Percentiles rank a stretch among this genome's conserved stretches.
Evolutionary conservation across 306 rosid genomes (phyloP).

Genomic region (Corylus americana): DNA sequence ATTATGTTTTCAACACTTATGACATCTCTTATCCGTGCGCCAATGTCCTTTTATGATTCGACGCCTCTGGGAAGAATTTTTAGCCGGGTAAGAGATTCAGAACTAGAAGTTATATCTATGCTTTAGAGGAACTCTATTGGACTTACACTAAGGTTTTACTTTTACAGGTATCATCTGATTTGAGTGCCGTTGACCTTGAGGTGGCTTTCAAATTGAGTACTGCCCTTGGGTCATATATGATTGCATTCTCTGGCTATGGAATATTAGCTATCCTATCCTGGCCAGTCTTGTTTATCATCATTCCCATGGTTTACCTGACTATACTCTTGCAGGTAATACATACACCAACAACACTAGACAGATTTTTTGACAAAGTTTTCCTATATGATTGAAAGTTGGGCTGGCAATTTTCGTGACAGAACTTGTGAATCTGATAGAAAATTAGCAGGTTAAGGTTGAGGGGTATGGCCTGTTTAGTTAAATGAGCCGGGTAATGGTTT

Average conservation of each 20-base stretch:
- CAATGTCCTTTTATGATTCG: slow-evolving; percentile 60
- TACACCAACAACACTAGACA: not conserved
- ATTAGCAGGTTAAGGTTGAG: too few species aligned
- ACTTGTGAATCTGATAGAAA: too few species aligned
- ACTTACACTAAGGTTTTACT: not conserved
- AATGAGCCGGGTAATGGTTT: too few species aligned
- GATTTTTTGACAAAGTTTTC: not conserved
- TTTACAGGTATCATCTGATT: slow-evolving; percentile 49
- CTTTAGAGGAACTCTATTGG: not conserved
- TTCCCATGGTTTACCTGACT: slow-evolving; percentile 44
- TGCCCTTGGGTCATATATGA: slow-evolving; percentile 15
- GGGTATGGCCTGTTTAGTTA: too few species aligned
- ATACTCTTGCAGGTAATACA: slow-evolving; percentile 45
- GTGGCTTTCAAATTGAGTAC: slow-evolving; percentile 25
- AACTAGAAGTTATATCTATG: slow-evolving; percentile 6
- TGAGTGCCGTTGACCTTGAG: slow-evolving; percentile 55
- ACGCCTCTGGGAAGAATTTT: slow-evolving; percentile 70
- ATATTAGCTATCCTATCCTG: slow-evolving; percentile 50
- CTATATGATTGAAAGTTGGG: not conserved
- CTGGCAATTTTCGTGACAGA: too few species aligned
- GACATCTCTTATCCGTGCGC: slow-evolving; percentile 58
- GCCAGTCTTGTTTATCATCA: slow-evolving; percentile 52
- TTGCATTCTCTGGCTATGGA: slow-evolving; percentile 21
- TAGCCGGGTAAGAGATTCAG: slow-evolving; percentile 41
- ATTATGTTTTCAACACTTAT: slow-evolving; percentile 36